Percentiles rank a stretch among this genome's conserved stretches.
These are phyloP conservation scores for Mortierella sp. DNA, from an alignment of 371 early-diverging fungal species.

Conservation along the genomic window DNA sequence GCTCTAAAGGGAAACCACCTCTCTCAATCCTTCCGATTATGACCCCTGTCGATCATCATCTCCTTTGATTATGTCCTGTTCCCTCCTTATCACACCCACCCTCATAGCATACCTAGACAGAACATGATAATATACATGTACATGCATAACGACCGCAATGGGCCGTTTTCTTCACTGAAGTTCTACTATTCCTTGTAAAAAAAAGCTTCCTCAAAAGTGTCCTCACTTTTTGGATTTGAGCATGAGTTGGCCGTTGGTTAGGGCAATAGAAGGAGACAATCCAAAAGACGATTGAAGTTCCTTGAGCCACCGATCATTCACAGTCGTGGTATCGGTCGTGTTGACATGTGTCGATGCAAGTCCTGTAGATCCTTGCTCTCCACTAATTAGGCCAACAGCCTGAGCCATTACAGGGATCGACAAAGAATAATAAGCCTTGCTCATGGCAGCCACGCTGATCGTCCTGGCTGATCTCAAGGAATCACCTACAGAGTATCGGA, in stretches of 20 bases:
- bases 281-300: constrained; percentile 25
- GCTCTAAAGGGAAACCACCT: constrained; percentile 7
- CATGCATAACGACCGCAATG: too few relatives aligned
- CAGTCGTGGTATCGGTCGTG: background rate
- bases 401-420: constrained; percentile 23
- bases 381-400: constrained; percentile 21
- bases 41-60: too few relatives aligned
- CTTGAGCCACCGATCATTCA: constrained; percentile 9
- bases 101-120: too few relatives aligned
- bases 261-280: constrained; percentile 13
- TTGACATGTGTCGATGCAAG: background rate
- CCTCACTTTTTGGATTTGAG: constrained; percentile 29
- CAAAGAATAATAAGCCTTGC: constrained; percentile 45
- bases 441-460: constrained; percentile 30
- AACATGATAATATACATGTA: too few relatives aligned
- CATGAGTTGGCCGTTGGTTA: constrained; percentile 31
- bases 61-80: background rate
- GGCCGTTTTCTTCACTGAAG: too few relatives aligned
- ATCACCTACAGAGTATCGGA: constrained; percentile 24
- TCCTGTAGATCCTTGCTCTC: background rate
- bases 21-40: background rate
- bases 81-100: background rate
- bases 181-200: too few relatives aligned
- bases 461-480: constrained; percentile 16
- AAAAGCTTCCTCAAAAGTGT: background rate